A percentile compares a stretch with the other conserved stretches of the same genome.
These are phyloP conservation scores for Cyberlindnera maritima DNA, from an alignment of 805 yeast genomes.

Conservation along the genomic window DNA sequence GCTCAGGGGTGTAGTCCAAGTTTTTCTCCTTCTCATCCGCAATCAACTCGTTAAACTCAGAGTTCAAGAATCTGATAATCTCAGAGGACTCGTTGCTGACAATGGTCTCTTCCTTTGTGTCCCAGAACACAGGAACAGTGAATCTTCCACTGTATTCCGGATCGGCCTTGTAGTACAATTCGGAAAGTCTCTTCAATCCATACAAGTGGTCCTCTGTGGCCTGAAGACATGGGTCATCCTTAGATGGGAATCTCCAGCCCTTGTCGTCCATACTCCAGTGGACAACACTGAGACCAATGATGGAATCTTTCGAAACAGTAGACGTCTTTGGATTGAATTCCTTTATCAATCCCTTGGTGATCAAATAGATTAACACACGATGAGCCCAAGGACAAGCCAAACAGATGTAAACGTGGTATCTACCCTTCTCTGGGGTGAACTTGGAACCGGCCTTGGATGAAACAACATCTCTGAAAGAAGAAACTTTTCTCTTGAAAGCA, in stretches of 20 bases:
- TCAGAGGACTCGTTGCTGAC: conserved; percentile 92
- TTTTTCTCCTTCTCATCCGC: conserved; percentile 43
- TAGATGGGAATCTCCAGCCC: conserved; percentile 82
- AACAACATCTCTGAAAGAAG: conserved; percentile 64
- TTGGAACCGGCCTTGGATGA: conserved; percentile 54
- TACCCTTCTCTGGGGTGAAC: conserved; percentile 69
- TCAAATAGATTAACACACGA: conserved; percentile 70
- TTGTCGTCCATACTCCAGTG: conserved; percentile 86
- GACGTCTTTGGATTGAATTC: conserved; percentile 34
- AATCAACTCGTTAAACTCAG: conserved; percentile 63
- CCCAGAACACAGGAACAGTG: conserved; percentile 95
- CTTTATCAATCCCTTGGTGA: conserved; percentile 67
- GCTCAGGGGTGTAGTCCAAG: conserved; percentile 62
- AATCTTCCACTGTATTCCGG: conserved; percentile 77
- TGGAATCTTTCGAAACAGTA: conserved; percentile 33
- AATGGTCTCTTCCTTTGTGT: conserved; percentile 73
- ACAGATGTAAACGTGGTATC: conserved; percentile 87
- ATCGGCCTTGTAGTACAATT: conserved; percentile 72
- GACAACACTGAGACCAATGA: conserved; percentile 72
- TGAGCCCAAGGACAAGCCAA: conserved; percentile 97
- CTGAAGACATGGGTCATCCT: conserved; percentile 37
- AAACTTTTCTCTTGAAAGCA: conserved; percentile 50
- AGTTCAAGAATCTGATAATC: conserved; percentile 78
- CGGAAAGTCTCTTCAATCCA: conserved; percentile 56
- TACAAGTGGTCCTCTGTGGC: conserved; percentile 60